Evolutionary conservation across 148 eudicot species (phyloP).

Genomic region (Polygonum maritimum): DNA sequence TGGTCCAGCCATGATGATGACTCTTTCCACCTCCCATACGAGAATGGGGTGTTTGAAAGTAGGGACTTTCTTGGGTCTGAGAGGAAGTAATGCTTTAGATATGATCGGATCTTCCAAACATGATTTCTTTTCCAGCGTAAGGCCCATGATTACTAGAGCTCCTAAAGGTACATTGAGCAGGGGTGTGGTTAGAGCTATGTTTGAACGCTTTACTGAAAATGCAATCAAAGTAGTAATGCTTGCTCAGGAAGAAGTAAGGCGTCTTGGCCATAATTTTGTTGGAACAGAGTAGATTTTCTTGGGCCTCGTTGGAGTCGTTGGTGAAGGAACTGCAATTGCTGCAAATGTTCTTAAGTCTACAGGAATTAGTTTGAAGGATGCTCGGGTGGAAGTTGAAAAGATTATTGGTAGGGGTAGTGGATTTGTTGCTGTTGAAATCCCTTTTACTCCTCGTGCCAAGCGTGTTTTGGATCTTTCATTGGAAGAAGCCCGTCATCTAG

Average conservation of each 20-base stretch:
- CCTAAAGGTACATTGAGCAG: slow-evolving; percentile 30
- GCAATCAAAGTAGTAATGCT: slow-evolving; percentile 98
- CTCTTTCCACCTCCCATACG: slow-evolving; percentile 25
- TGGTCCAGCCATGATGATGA: slow-evolving; percentile 37
- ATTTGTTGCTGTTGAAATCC: slow-evolving; percentile 37
- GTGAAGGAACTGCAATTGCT: slow-evolving; percentile 28
- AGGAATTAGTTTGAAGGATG: slow-evolving; percentile 90
- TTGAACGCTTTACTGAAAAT: slow-evolving; percentile 90
- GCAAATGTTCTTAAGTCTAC: slow-evolving; percentile 92
- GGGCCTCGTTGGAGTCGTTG: no score
- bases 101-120: slow-evolving; percentile 20
- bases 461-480: slow-evolving; percentile 83
- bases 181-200: slow-evolving; percentile 66
- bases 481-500: slow-evolving; percentile 88
- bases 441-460: slow-evolving; percentile 91
- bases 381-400: slow-evolving; percentile 92
- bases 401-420: slow-evolving; percentile 85
- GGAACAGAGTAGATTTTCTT: slow-evolving; percentile 32
- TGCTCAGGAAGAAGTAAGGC: slow-evolving; percentile 89
- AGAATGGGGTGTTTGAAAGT: slow-evolving; percentile 19
- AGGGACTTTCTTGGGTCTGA: slow-evolving; percentile 52
- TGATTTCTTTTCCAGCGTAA: slow-evolving; percentile 37
- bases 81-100: slow-evolving; percentile 52
- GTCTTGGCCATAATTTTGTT: slow-evolving; percentile 86
- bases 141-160: no score